Percentiles rank a stretch among this genome's conserved stretches.
Conservation (phyloP, 2,329 filamentous ascomycete genomes). For the Mycosphaerella arachidis region DNA sequence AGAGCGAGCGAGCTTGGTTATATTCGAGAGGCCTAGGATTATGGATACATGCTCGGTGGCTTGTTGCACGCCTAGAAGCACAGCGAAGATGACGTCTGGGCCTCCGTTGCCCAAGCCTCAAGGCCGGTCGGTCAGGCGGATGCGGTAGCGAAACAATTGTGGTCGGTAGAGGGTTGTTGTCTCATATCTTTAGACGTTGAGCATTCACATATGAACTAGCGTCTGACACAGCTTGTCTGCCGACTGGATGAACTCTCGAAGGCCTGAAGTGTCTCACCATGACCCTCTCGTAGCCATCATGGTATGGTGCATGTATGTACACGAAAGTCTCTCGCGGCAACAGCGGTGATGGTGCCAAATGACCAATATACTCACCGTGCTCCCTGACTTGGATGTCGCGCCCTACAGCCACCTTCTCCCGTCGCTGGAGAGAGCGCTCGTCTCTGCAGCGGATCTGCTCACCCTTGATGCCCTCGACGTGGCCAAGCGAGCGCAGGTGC, state of each 20-base stretch:
- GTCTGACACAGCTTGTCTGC: not conserved
- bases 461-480: constrained; percentile 78
- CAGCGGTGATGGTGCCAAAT: constrained; percentile 47
- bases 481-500: constrained; percentile 77
- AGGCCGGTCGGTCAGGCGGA: not conserved
- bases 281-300: not conserved
- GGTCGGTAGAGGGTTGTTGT: not conserved
- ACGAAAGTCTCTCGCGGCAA: constrained; percentile 1
- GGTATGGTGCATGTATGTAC: not conserved
- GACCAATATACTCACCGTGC: constrained; percentile 79
- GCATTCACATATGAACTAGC: not conserved
- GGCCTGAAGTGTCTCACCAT: no score
- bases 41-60: not conserved
- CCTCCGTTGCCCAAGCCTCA: not conserved
- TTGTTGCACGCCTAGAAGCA: not conserved
- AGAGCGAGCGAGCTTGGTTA: not conserved
- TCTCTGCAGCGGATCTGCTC: constrained; percentile 80
- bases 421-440: constrained; percentile 68
- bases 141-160: not conserved
- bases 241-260: not conserved
- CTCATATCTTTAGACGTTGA: not conserved
- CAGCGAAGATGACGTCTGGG: not conserved
- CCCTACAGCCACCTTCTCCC: constrained; percentile 71
- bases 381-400: constrained; percentile 71
- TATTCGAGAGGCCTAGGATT: not conserved